Percentiles rank a stretch among this genome's conserved stretches.
phyloP scores from a whole-genome alignment of 331 rosid genomes.

The Erythrophleum ivorense region DNA sequence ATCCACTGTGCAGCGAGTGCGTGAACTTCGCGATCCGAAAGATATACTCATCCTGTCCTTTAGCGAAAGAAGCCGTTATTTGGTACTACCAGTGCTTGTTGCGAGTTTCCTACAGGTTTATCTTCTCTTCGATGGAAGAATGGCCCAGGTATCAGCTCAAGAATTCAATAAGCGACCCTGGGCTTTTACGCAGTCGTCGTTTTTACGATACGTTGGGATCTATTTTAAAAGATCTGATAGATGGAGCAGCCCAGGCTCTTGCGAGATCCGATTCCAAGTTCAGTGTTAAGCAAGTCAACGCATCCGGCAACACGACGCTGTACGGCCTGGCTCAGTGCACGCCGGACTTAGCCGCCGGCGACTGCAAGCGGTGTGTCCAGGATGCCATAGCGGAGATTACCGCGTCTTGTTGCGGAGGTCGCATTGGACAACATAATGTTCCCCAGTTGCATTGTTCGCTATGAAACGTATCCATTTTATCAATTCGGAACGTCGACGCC shows the following conservation, averaged over 20 bases:
- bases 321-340: slow-evolving; percentile 76
- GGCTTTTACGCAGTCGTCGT: background rate
- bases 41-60: slow-evolving; percentile 35
- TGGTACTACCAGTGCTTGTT: slow-evolving; percentile 64
- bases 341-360: slow-evolving; percentile 50
- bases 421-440: slow-evolving; percentile 59
- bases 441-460: slow-evolving; percentile 65
- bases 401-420: slow-evolving; percentile 52
- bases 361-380: slow-evolving; percentile 53
- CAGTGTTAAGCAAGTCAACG: slow-evolving; percentile 42
- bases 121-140: slow-evolving; percentile 48
- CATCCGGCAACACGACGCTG: slow-evolving; percentile 28
- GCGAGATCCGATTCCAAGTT: slow-evolving; percentile 6
- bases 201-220: slow-evolving; percentile 37
- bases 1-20: slow-evolving; percentile 52
- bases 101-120: slow-evolving; percentile 49
- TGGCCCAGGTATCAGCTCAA: slow-evolving; percentile 37
- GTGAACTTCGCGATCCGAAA: slow-evolving; percentile 43
- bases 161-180: slow-evolving; percentile 46
- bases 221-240: slow-evolving; percentile 21
- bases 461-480: slow-evolving; percentile 61
- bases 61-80: slow-evolving; percentile 53
- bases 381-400: slow-evolving; percentile 43
- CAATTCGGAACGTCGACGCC: slow-evolving; percentile 32
- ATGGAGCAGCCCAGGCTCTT: slow-evolving; percentile 44